Conservation (phyloP, 1,139 yeast species). For the Zygosaccharomyces sapae region DNA sequence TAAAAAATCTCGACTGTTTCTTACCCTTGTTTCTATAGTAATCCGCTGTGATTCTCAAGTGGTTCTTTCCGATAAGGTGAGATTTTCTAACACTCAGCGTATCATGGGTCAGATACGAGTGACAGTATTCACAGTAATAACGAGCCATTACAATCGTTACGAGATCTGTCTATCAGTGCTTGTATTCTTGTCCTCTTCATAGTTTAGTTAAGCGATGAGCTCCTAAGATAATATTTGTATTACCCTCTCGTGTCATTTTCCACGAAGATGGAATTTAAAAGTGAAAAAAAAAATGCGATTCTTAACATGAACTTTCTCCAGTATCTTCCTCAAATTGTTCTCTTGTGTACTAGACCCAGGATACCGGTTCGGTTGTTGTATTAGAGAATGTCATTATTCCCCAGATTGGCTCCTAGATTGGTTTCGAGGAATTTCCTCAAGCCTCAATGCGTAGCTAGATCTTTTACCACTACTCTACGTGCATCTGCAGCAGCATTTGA, state of each 20-base stretch:
- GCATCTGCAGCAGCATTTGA: conserved; percentile 62
- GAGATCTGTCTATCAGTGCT: too few relatives aligned
- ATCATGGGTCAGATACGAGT: conserved; percentile 82
- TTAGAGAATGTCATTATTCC: conserved; percentile 11
- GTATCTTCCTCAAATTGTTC: not conserved
- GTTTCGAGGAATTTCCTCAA: conserved; percentile 13
- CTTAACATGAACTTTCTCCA: not conserved
- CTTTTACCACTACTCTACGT: conserved; percentile 14
- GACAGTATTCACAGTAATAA: conserved; percentile 84
- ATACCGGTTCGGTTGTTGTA: not conserved
- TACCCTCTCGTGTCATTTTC: not conserved
- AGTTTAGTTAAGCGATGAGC: too few relatives aligned
- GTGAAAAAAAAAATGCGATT: not conserved
- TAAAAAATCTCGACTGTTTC: not conserved
- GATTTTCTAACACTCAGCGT: conserved; percentile 81
- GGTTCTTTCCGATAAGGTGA: conserved; percentile 77
- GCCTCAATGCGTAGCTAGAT: conserved; percentile 9
- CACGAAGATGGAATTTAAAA: not conserved
- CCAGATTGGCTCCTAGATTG: conserved; percentile 14
- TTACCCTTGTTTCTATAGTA: conserved; percentile 47
- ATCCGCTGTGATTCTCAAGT: conserved; percentile 66
- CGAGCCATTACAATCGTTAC: conserved; percentile 34
- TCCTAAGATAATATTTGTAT: not conserved
- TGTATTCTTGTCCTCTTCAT: too few relatives aligned
- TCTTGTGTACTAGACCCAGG: not conserved